Percentiles rank a stretch among this genome's conserved stretches.
These are phyloP conservation scores for Wickerhamiella infanticola DNA, from an alignment of 1,139 yeast genomes.

Conservation along the genomic window DNA sequence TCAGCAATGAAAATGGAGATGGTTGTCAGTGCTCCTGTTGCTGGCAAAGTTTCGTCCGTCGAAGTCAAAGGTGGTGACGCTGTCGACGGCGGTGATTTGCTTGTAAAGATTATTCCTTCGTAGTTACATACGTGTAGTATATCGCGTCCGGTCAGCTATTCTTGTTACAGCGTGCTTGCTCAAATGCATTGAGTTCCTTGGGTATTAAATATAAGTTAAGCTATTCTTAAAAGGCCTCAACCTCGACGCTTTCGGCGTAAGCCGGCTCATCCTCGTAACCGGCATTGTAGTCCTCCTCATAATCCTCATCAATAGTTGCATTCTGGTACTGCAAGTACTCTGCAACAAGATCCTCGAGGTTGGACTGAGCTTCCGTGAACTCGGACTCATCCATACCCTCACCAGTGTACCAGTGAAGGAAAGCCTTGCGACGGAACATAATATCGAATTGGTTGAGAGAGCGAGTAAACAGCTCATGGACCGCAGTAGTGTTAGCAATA, in stretches of 20 bases:
- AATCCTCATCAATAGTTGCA: slow-evolving; percentile 28
- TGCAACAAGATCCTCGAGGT: slow-evolving; percentile 28
- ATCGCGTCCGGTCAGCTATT: too few relatives aligned
- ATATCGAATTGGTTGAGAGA: slow-evolving; percentile 28
- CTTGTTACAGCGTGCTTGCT: too few relatives aligned
- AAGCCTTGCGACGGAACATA: slow-evolving; percentile 32
- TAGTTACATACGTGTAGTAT: neutral
- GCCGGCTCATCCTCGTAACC: too few relatives aligned
- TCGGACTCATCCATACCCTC: slow-evolving; percentile 35
- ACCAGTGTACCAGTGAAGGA: slow-evolving; percentile 33
- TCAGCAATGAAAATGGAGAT: slow-evolving; percentile 99
- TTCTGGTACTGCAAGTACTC: slow-evolving; percentile 34
- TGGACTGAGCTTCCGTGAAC: slow-evolving; percentile 32
- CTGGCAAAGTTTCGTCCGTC: slow-evolving; percentile 69
- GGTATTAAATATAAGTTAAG: too few relatives aligned
- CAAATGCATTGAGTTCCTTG: too few relatives aligned
- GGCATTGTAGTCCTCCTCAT: slow-evolving; percentile 16
- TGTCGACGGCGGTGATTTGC: slow-evolving; percentile 83
- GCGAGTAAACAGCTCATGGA: slow-evolving; percentile 30
- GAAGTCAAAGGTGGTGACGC: slow-evolving; percentile 80
- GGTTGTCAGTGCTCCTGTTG: slow-evolving; percentile 86
- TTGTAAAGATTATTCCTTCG: slow-evolving; percentile 30
- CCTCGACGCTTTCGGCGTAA: too few relatives aligned
- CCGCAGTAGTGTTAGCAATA: slow-evolving; percentile 31
- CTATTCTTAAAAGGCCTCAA: too few relatives aligned